These are phyloP conservation scores for Kalaharituber pfeilii DNA, from an alignment of 2,329 filamentous ascomycete genomes.

Conservation along the genomic window DNA sequence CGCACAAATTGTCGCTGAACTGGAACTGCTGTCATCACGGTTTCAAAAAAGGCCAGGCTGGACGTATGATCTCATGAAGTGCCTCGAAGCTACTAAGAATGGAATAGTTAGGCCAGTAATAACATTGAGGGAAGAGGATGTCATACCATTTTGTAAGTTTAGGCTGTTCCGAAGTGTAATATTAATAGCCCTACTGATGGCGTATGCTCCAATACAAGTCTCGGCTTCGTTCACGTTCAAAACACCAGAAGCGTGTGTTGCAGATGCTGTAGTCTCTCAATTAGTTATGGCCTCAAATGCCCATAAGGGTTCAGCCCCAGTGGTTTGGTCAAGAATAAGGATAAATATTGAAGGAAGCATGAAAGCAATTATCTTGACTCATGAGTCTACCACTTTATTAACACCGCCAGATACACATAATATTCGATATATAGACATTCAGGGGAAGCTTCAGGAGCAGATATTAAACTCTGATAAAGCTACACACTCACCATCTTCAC, in stretches of 20 bases:
- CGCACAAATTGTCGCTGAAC: conserved; percentile 44
- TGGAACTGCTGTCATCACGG: conserved; percentile 39
- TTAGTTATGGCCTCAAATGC: conserved; percentile 41
- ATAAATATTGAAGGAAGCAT: conserved; percentile 42
- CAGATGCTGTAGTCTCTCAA: conserved; percentile 42
- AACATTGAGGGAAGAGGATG: conserved; percentile 34
- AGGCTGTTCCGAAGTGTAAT: background rate
- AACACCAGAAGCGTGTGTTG: conserved; percentile 42
- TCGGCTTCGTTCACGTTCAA: conserved; percentile 41
- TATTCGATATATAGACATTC: conserved; percentile 6
- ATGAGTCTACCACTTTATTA: conserved; percentile 13
- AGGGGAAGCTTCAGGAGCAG: conserved; percentile 14
- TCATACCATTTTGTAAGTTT: conserved; percentile 33
- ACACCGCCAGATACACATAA: background rate
- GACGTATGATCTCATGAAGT: conserved; percentile 44
- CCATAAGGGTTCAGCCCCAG: conserved; percentile 34
- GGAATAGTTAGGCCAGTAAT: conserved; percentile 34
- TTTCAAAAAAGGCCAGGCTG: conserved; percentile 40
- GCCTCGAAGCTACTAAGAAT: conserved; percentile 35
- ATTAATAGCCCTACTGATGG: background rate
- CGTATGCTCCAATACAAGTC: conserved; percentile 22
- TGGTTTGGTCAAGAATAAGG: conserved; percentile 36
- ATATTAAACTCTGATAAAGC: background rate
- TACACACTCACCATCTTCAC: conserved; percentile 12
- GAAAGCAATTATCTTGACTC: conserved; percentile 36